These are phyloP conservation scores for Lyophyllum atratum DNA, from an alignment of 768 basidiomycete species.

Conservation along the genomic window DNA sequence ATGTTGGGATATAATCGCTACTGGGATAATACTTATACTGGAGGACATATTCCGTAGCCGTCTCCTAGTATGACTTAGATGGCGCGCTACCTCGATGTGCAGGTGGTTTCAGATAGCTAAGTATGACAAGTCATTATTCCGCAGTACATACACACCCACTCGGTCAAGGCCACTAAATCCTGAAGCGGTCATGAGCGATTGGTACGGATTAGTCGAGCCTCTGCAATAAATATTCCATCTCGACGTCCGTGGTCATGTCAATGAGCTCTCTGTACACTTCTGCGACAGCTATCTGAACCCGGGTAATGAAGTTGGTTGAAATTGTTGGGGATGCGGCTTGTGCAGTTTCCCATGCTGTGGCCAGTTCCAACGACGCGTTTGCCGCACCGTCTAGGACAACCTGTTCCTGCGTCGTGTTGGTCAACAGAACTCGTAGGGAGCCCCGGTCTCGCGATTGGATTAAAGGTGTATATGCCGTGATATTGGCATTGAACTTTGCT, in stretches of 20 bases:
- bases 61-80: too few relatives aligned
- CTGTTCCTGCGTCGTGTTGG: conserved; percentile 9
- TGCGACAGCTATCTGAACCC: conserved; percentile 2
- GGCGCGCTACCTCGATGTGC: too few relatives aligned
- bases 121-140: too few relatives aligned
- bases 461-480: not conserved
- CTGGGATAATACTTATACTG: too few relatives aligned
- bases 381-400: conserved; percentile 5
- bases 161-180: too few relatives aligned
- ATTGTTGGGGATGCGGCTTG: not conserved
- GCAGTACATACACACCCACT: too few relatives aligned
- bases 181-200: too few relatives aligned
- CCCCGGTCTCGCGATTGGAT: conserved; percentile 1
- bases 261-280: conserved; percentile 9
- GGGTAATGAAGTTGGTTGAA: not conserved
- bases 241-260: conserved; percentile 13
- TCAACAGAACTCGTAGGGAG: conserved; percentile 5
- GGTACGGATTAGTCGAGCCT: conserved; percentile 4
- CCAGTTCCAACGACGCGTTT: not conserved
- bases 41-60: too few relatives aligned
- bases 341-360: conserved; percentile 1
- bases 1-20: too few relatives aligned
- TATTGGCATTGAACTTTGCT: conserved; percentile 8
- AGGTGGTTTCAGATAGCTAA: too few relatives aligned
- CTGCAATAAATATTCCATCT: conserved; percentile 10